Evolutionary conservation across 2,329 filamentous ascomycete genomes (phyloP), one percentile per base, ranked within the genome.

Genomic region (Cladosporium sphaerospermum): DNA sequence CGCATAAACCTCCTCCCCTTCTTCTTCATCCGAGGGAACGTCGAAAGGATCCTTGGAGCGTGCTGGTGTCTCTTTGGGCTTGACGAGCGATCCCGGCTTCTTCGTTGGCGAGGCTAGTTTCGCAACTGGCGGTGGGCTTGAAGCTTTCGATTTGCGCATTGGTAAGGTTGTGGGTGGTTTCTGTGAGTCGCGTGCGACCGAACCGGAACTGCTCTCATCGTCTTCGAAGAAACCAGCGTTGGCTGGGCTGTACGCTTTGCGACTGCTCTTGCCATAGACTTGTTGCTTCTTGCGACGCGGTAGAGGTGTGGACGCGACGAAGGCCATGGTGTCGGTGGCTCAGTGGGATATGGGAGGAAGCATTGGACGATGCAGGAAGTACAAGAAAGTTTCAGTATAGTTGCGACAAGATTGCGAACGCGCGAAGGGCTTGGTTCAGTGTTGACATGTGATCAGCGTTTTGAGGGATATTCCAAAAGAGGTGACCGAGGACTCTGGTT

Each of bases 21-120:
- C 67, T 19, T 67, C 65, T 2, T 67, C 65, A 2, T 67, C 65
- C 5, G 62, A 69, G 3, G 73, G 73, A 16, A 76, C 67, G 56
- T 77, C 73, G 59, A 74, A 77, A 14, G 71, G 59, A 36, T 68
- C 66, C 13, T 56, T 56, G 4, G 18, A 31, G 32, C 48, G 48
- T 11, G 33, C 16, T 28, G 40, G 48, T 6, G 48, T 18, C 11
- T 23, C 32, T 31, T 37, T 44, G 9, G 40, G 6, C 37, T 51
- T 51, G 3, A 40, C 18, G 6, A 51, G 40, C 14, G 48, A 40
- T 37, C 48, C 48, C n/a, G 40, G 53, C 47, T 57, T 56, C 42
- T 56, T 59, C 19, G 54, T 33, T 5, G 47, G 54, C 19, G 40
- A 34, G 8, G 19, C 10, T 34, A 43, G 45, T 39, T 55, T 59